Percentiles rank a stretch among this genome's conserved stretches.
Evolutionary conservation across 2,329 filamentous ascomycete species (phyloP).

Genomic region (Teratosphaeria pseudoeucalypti): DNA sequence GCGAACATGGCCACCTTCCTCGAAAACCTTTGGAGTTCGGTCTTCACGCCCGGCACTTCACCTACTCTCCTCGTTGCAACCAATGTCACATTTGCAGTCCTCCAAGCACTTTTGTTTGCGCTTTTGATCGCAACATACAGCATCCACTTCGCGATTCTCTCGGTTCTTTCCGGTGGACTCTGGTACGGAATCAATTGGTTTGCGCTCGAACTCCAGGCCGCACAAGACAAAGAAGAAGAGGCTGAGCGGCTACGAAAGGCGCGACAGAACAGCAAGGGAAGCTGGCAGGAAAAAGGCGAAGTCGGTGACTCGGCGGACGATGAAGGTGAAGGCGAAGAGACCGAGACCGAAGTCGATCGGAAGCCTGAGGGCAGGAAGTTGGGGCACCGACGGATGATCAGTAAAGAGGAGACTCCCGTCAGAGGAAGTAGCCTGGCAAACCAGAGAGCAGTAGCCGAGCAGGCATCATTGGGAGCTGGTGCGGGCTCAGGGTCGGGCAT

Average conservation of each 20-base stretch:
- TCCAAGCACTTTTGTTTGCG: conserved; percentile 66
- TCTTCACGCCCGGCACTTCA: conserved; percentile 88
- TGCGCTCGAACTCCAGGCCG: conserved; percentile 51
- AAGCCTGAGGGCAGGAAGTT: conserved; percentile 6
- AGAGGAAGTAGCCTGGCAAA: background rate
- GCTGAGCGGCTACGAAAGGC: conserved; percentile 34
- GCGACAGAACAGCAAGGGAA: conserved; percentile 29
- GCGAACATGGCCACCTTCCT: conserved; percentile 43
- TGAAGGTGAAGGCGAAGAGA: conserved; percentile 41
- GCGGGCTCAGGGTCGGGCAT: conserved; percentile 3
- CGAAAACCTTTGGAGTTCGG: conserved; percentile 74
- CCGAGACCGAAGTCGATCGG: conserved; percentile 13
- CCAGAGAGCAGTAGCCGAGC: background rate
- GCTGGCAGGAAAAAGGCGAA: conserved; percentile 30
- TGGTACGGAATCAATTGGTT: conserved; percentile 99
- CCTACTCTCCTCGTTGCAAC: conserved; percentile 81
- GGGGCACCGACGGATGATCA: background rate
- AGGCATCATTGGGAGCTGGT: background rate
- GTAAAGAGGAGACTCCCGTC: background rate
- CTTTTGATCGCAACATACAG: conserved; percentile 76
- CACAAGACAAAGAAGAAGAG: conserved; percentile 39
- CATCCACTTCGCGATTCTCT: conserved; percentile 79
- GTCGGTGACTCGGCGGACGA: conserved; percentile 26
- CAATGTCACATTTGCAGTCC: conserved; percentile 75
- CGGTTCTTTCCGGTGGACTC: conserved; percentile 64